Evolutionary conservation across 305 asterid genomes (phyloP).

Genomic region (Caryopteris hybrid): DNA sequence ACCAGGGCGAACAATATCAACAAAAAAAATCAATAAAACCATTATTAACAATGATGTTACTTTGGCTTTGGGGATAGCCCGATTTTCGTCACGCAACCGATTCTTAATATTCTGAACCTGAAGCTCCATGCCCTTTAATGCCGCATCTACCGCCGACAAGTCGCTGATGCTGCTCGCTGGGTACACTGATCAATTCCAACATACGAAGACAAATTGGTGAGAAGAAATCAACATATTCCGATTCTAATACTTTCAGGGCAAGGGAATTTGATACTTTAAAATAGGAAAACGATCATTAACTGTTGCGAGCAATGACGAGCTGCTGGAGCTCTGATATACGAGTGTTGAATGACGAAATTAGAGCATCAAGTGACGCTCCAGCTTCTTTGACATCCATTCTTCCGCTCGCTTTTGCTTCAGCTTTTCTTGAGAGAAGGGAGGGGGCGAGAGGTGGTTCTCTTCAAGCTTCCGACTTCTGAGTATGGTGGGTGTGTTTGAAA

Average conservation of each 20-base stretch:
- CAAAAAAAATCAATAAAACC: not conserved
- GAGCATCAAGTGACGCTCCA: constrained; percentile 65
- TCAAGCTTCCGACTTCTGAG: not conserved
- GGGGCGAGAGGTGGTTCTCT: constrained; percentile 1
- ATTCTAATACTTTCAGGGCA: not conserved
- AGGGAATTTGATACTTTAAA: not conserved
- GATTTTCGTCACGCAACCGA: constrained; percentile 73
- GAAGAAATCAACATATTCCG: not conserved
- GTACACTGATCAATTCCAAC: constrained; percentile 51
- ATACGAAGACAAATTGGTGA: not conserved
- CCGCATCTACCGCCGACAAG: constrained; percentile 66
- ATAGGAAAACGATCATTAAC: constrained; percentile 24
- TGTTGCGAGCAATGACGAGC: constrained; percentile 88
- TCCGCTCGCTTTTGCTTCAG: not conserved
- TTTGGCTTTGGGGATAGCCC: constrained; percentile 88
- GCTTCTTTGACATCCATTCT: constrained; percentile 65
- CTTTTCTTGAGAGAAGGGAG: too few relatives aligned
- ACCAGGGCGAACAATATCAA: not conserved
- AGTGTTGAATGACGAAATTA: constrained; percentile 74
- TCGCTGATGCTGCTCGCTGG: constrained; percentile 71
- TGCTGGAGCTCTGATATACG: constrained; percentile 77
- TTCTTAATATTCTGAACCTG: constrained; percentile 76
- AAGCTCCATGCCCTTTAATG: constrained; percentile 78
- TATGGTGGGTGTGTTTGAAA: not conserved
- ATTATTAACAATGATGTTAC: constrained; percentile 20